phyloP scores from a whole-genome alignment of 2,329 filamentous ascomycete species.

The Aspergillus thermomutatus region DNA sequence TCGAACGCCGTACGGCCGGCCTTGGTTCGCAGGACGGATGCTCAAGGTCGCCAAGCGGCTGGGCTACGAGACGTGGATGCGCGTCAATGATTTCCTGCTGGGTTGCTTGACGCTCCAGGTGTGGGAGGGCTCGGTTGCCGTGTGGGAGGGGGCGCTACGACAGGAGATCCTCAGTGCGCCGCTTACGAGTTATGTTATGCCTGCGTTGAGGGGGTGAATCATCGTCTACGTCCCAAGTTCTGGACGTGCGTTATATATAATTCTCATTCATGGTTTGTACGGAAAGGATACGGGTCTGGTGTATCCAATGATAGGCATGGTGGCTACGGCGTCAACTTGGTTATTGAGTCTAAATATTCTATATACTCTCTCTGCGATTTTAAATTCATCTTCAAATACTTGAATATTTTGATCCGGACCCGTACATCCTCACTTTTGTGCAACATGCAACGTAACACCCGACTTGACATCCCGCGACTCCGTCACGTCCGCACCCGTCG shows the following conservation, averaged over 20 bases:
- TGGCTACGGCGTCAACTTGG: not conserved
- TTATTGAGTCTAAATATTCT: not conserved
- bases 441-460: not conserved
- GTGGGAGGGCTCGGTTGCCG: constrained; percentile 16
- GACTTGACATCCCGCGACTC: not conserved
- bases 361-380: not conserved
- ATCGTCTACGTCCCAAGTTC: not conserved
- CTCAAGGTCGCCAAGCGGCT: constrained; percentile 39
- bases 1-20: constrained; percentile 28
- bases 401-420: not conserved
- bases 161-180: constrained; percentile 36
- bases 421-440: not conserved
- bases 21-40: constrained; percentile 41
- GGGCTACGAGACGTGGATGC: constrained; percentile 30
- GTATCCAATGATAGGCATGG: no score
- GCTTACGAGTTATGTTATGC: constrained; percentile 34
- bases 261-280: not conserved
- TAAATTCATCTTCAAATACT: not conserved
- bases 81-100: constrained; percentile 35
- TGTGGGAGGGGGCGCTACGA: constrained; percentile 33
- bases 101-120: constrained; percentile 33
- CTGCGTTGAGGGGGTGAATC: constrained; percentile 14
- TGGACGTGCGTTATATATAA: no score
- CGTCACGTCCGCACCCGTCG: no score
- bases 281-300: not conserved